phyloP scores from a whole-genome alignment of 306 rosid genomes.

The Aeschynomene evenia region DNA sequence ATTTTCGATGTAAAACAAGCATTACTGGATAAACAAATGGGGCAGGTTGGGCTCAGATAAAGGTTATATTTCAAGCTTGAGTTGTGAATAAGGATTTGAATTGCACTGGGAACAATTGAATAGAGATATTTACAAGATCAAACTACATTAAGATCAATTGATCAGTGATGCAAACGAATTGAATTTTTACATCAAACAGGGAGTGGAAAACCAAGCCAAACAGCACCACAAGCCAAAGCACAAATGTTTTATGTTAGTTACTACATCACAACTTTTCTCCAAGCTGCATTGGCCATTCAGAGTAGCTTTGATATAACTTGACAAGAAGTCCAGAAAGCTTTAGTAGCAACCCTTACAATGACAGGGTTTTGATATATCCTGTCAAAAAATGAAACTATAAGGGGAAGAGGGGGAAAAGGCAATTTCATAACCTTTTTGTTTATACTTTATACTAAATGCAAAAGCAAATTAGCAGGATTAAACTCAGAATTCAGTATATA shows the following conservation, averaged over 20 bases:
- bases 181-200: conserved; percentile 28
- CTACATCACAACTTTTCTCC: conserved; percentile 28
- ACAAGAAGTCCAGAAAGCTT: conserved; percentile 90
- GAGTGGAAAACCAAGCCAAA: conserved; percentile 25
- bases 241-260: neutral
- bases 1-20: no score
- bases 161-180: conserved; percentile 29
- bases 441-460: neutral
- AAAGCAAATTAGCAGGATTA: neutral
- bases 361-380: conserved; percentile 98
- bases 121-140: conserved; percentile 43
- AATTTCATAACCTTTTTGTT: neutral
- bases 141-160: conserved; percentile 37
- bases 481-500: neutral
- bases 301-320: conserved; percentile 92
- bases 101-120: conserved; percentile 29
- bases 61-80: neutral
- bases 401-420: neutral
- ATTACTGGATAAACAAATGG: neutral
- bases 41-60: neutral
- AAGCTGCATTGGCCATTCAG: conserved; percentile 42
- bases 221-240: conserved; percentile 32
- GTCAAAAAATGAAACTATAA: conserved; percentile 19
- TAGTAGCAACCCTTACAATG: conserved; percentile 65
- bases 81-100: conserved; percentile 25